Percentiles rank a stretch among this genome's conserved stretches.
These are phyloP conservation scores for Fonsecaea monophora DNA, from an alignment of 2,329 filamentous ascomycete species.

Conservation along the genomic window DNA sequence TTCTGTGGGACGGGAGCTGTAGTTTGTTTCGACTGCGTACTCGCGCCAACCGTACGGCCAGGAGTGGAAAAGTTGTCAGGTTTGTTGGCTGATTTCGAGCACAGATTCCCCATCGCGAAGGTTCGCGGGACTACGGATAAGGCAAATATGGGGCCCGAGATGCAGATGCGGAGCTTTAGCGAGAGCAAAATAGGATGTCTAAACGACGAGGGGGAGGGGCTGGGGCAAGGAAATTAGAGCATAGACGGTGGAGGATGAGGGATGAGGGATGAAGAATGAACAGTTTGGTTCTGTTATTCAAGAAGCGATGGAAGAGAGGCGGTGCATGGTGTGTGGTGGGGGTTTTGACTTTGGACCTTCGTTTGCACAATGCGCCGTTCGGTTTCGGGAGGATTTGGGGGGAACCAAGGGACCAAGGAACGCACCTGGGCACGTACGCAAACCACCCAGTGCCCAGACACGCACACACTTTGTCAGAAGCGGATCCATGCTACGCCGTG, in stretches of 20 bases:
- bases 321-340: not conserved
- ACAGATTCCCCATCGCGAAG: constrained; percentile 82
- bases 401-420: no score
- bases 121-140: not conserved
- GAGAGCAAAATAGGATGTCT: not conserved
- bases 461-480: no score
- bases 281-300: not conserved
- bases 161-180: not conserved
- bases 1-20: constrained; percentile 56
- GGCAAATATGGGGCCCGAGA: not conserved
- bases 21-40: constrained; percentile 53
- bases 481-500: no score
- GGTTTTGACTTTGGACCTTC: not conserved
- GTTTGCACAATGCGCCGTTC: not conserved
- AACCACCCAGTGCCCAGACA: no score
- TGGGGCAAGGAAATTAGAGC: not conserved
- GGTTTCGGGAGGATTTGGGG: not conserved
- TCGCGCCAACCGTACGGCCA: constrained; percentile 72
- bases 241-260: not conserved
- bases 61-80: constrained; percentile 72
- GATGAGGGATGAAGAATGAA: not conserved
- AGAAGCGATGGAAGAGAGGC: constrained; percentile 1
- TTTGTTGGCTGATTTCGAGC: constrained; percentile 71
- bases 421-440: no score
- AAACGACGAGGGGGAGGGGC: not conserved